Base-by-base conservation (phyloP, 208 protist genomes). In the Trypanosoma boissoni region DNA sequence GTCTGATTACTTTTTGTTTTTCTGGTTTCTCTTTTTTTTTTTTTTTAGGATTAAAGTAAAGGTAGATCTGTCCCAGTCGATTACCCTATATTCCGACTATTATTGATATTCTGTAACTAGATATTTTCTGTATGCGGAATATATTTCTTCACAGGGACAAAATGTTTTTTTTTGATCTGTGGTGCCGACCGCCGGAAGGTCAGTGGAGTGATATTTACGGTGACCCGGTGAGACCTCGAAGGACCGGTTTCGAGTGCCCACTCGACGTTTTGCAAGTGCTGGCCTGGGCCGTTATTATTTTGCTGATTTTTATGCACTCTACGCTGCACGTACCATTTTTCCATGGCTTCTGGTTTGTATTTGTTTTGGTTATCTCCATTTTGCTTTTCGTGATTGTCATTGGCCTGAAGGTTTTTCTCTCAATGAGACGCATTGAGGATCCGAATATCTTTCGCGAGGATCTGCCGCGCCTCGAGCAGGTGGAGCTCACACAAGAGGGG, bases 161-260 rank as follows among this genome's bases (percentile, higher is more conserved):
- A n/a, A n/a, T n/a, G n/a, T n/a, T n/a, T n/a, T n/a, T n/a, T n/a
- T n/a, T n/a, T n/a, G n/a, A n/a, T 31, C 29, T 21, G 21, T 68
- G 54, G 26, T 61, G 32, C 55, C 53, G 61, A n/a, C 53, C 53
- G 21, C 42, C 48, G 31, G 73, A 86, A 42, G 88, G 84, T 6
- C 72, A 86, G 60, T 94, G 83, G 82, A 63, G 58, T 32, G 83
- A 91, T 64, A 72, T 94, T 26, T 91, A 89, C 50, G 83, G 76
- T 29, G 81, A 91, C 49, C 83, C 83, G 2, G 88, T 94, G 1
- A 63, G 81, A n/a, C 88, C 88, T 6, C 83, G 88, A 16, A 73
- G 78, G 37, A 83, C 73, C 10, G 88, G 83, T 29, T 94, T 84
- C 60, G 76, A 89, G 53, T 83, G 70, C 50, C 88, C 87, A 6